Conservation (phyloP, 2,329 filamentous ascomycete genomes). For the Monosporascus sp. region DNA sequence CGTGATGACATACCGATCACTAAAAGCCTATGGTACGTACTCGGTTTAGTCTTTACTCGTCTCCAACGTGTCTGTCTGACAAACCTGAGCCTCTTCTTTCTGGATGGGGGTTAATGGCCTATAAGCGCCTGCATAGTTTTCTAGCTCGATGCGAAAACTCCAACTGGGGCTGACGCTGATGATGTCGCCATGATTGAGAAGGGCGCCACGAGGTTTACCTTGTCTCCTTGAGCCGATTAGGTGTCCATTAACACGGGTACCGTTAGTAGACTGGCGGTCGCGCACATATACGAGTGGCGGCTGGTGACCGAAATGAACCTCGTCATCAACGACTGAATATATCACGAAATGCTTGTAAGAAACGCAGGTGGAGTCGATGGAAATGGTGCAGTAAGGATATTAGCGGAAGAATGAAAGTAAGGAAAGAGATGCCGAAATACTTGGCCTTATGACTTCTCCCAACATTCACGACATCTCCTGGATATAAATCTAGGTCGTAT, state of each 20-base stretch:
- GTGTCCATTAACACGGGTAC: slow-evolving; percentile 45
- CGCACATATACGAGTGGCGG: slow-evolving; percentile 47
- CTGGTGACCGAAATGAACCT: slow-evolving; percentile 18
- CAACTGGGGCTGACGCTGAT: slow-evolving; percentile 35
- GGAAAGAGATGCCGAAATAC: slow-evolving; percentile 5
- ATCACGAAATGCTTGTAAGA: slow-evolving; percentile 52
- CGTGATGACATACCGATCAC: slow-evolving; percentile 41
- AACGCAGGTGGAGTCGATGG: slow-evolving; percentile 35
- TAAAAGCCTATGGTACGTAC: slow-evolving; percentile 34
- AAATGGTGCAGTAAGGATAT: slow-evolving; percentile 27
- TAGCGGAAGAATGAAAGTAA: neutral
- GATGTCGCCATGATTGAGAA: slow-evolving; percentile 46
- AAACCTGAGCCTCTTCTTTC: slow-evolving; percentile 30
- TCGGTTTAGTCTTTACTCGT: slow-evolving; percentile 9
- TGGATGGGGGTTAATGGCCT: slow-evolving; percentile 19
- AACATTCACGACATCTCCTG: slow-evolving; percentile 7
- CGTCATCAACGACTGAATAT: slow-evolving; percentile 48
- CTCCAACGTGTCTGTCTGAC: neutral
- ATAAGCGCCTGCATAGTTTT: slow-evolving; percentile 1
- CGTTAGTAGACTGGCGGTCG: slow-evolving; percentile 48
- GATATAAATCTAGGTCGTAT: slow-evolving; percentile 12
- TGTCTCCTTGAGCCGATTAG: slow-evolving; percentile 35
- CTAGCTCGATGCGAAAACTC: slow-evolving; percentile 29
- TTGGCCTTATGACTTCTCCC: slow-evolving; percentile 13
- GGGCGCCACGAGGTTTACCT: slow-evolving; percentile 34